phyloP scores from a whole-genome alignment of 2,329 filamentous ascomycete genomes.

The Shiraia sp. region DNA sequence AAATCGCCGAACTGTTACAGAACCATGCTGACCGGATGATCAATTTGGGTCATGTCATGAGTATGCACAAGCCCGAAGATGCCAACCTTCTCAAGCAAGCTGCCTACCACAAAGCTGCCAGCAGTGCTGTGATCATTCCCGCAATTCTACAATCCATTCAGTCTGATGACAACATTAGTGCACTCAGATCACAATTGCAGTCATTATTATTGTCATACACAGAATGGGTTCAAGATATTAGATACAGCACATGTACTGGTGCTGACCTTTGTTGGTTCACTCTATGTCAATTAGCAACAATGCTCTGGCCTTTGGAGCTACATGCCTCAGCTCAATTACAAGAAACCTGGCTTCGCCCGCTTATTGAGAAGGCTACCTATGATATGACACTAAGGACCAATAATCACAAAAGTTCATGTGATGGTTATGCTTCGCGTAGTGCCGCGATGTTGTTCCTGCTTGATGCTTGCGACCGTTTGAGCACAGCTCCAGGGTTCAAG shows the following conservation, averaged over 20 bases:
- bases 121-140: constrained; percentile 35
- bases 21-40: constrained; percentile 30
- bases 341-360: constrained; percentile 24
- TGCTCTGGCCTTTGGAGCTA: constrained; percentile 37
- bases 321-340: constrained; percentile 31
- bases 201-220: constrained; percentile 27
- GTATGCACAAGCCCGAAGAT: constrained; percentile 10
- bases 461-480: constrained; percentile 27
- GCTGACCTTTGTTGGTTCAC: constrained; percentile 32
- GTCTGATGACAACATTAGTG: constrained; percentile 27
- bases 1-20: constrained; percentile 35
- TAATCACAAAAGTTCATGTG: constrained; percentile 4
- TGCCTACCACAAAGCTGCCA: constrained; percentile 24
- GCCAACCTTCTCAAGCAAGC: constrained; percentile 25
- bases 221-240: constrained; percentile 23
- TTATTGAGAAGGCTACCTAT: constrained; percentile 30
- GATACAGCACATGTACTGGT: constrained; percentile 17
- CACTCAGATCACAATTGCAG: constrained; percentile 24
- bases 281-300: constrained; percentile 28
- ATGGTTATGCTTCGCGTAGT: constrained; percentile 22
- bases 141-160: constrained; percentile 30
- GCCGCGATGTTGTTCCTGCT: constrained; percentile 35
- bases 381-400: constrained; percentile 21
- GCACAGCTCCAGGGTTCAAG: constrained; percentile 24
- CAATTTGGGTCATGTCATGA: constrained; percentile 14